phyloP scores from a whole-genome alignment of 352 stramenopile genomes.

The Globisporangium cederbergense region DNA sequence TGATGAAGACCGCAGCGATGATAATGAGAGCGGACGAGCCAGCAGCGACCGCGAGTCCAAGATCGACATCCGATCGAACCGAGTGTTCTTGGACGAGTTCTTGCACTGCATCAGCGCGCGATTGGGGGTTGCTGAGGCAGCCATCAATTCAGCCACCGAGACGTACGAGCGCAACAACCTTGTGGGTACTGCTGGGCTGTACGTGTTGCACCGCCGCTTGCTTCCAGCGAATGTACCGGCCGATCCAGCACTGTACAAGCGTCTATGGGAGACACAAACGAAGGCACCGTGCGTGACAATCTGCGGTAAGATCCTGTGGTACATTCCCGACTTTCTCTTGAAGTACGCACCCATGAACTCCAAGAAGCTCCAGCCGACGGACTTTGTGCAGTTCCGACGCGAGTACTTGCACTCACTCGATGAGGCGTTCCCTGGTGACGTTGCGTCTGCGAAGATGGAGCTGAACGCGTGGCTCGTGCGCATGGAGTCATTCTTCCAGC shows the following conservation, averaged over 20 bases:
- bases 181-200: constrained; percentile 86
- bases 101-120: constrained; percentile 77
- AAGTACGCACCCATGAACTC: constrained; percentile 81
- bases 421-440: constrained; percentile 71
- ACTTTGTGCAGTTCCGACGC: constrained; percentile 75
- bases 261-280: constrained; percentile 86
- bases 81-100: constrained; percentile 85
- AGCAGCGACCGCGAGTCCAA: constrained; percentile 66
- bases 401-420: constrained; percentile 81
- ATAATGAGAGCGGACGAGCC: constrained; percentile 41
- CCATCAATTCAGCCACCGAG: constrained; percentile 83
- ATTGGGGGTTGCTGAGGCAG: constrained; percentile 53
- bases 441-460: constrained; percentile 78
- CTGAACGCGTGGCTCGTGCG: constrained; percentile 81
- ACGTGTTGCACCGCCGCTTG: constrained; percentile 86
- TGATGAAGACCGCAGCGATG: constrained; percentile 55
- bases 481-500: constrained; percentile 88
- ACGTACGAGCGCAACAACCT: constrained; percentile 87
- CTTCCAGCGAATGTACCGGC: constrained; percentile 77
- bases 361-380: constrained; percentile 76
- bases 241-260: constrained; percentile 88
- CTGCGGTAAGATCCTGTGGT: constrained; percentile 83
- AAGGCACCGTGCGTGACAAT: constrained; percentile 83
- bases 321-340: constrained; percentile 84
- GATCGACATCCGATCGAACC: constrained; percentile 83